Conservation (phyloP, 768 basidiomycete species). For the Boletus huronensis region DNA sequence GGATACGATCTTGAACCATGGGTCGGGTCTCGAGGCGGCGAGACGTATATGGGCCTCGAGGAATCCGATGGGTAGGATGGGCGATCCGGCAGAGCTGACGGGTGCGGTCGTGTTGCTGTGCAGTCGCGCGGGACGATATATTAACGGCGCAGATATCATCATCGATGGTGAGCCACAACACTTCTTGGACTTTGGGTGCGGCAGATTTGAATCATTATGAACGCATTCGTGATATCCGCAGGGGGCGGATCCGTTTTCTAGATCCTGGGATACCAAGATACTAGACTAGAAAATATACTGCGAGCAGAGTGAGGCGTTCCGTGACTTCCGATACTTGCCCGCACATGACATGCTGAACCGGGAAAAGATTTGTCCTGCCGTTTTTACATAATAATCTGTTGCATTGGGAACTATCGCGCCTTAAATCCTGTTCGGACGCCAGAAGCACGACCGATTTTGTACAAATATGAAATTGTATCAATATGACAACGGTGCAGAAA, state of each 20-base stretch:
- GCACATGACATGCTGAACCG: too few relatives aligned
- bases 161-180: slow-evolving; percentile 37
- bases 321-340: background rate
- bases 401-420: background rate
- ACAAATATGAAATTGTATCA: background rate
- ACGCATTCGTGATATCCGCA: background rate
- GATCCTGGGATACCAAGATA: background rate
- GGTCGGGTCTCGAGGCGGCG: slow-evolving; percentile 31
- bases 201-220: background rate
- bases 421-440: background rate
- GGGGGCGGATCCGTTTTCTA: slow-evolving; percentile 24
- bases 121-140: slow-evolving; percentile 41
- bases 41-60: slow-evolving; percentile 36
- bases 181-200: background rate
- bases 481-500: background rate
- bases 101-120: slow-evolving; percentile 40
- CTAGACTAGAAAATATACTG: background rate
- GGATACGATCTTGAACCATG: slow-evolving; percentile 41
- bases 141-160: slow-evolving; percentile 41
- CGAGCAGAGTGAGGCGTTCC: background rate
- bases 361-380: background rate
- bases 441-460: background rate
- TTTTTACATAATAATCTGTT: background rate
- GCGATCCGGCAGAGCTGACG: slow-evolving; percentile 38
- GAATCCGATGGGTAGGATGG: slow-evolving; percentile 45